A percentile compares a stretch with the other conserved stretches of the same genome.
Conservation (phyloP, 768 basidiomycete genomes). For the Phanerochaete carnosa region DNA sequence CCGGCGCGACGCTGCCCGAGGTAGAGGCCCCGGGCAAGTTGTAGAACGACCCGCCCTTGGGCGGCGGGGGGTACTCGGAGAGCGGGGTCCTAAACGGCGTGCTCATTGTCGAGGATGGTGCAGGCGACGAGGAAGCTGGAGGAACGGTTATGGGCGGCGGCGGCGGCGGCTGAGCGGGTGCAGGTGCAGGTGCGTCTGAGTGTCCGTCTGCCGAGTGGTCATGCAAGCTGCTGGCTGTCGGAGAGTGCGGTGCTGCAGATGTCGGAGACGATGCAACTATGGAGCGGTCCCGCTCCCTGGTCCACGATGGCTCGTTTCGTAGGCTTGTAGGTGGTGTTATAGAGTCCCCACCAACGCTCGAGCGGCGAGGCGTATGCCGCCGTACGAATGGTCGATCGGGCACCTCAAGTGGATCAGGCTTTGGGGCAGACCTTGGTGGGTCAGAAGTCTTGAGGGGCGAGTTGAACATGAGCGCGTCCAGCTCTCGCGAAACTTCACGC, state of each 20-base stretch:
- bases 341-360: not conserved
- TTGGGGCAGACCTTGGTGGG: constrained; percentile 27
- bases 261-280: not conserved
- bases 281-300: constrained; percentile 9
- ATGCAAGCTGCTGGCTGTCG: not conserved
- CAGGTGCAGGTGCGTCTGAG: not conserved
- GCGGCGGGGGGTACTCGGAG: constrained; percentile 36
- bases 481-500: constrained; percentile 60
- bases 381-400: constrained; percentile 32
- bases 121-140: constrained; percentile 18
- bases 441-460: constrained; percentile 27
- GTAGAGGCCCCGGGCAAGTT: constrained; percentile 15
- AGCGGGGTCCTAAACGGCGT: constrained; percentile 39
- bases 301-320: not conserved
- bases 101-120: constrained; percentile 16
- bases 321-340: constrained; percentile 2
- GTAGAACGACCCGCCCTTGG: constrained; percentile 19
- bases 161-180: constrained; percentile 19
- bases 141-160: constrained; percentile 16
- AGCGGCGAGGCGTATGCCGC: not conserved
- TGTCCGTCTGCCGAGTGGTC: not conserved
- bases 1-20: constrained; percentile 24
- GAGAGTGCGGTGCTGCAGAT: not conserved
- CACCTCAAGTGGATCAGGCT: constrained; percentile 30
- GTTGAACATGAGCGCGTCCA: constrained; percentile 51